Conservation (phyloP, 2,329 filamentous ascomycete genomes). For the Neonectria hederae region DNA sequence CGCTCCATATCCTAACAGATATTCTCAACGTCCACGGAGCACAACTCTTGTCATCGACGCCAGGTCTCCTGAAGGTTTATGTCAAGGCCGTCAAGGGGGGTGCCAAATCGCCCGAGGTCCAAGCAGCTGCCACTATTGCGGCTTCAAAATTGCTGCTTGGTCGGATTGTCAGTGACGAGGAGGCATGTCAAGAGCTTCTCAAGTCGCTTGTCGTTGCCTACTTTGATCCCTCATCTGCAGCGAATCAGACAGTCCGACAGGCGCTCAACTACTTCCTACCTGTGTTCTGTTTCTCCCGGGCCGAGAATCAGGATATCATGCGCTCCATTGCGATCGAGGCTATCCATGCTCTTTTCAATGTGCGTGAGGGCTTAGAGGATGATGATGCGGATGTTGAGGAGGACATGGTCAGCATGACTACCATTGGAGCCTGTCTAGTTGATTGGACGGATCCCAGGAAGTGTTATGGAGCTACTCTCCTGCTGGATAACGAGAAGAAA, state of each 20-base stretch:
- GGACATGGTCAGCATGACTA: conserved; percentile 80
- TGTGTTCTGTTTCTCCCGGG: conserved; percentile 88
- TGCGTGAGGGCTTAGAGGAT: conserved; percentile 77
- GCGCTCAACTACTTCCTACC: conserved; percentile 93
- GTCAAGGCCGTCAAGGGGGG: conserved; percentile 81
- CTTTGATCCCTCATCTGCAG: conserved; percentile 84
- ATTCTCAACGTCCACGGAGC: conserved; percentile 90
- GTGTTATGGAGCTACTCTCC: conserved; percentile 63
- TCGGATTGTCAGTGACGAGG: conserved; percentile 75
- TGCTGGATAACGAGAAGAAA: conserved; percentile 68
- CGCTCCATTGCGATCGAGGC: conserved; percentile 76
- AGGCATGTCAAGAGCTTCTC: conserved; percentile 77
- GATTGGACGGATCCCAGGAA: conserved; percentile 97
- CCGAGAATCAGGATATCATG: conserved; percentile 87
- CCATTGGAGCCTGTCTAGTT: conserved; percentile 82
- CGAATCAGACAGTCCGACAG: conserved; percentile 85
- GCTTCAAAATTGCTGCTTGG: conserved; percentile 88
- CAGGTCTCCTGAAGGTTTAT: conserved; percentile 84
- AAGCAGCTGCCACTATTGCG: conserved; percentile 82
- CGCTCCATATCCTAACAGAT: conserved; percentile 90
- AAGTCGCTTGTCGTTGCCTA: conserved; percentile 86
- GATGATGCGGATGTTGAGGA: conserved; percentile 79
- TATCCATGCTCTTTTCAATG: conserved; percentile 77
- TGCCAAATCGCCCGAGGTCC: conserved; percentile 75
- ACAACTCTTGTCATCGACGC: conserved; percentile 74